Conservation (phyloP, 805 yeast species). For the Nakazawaea ernobii region DNA sequence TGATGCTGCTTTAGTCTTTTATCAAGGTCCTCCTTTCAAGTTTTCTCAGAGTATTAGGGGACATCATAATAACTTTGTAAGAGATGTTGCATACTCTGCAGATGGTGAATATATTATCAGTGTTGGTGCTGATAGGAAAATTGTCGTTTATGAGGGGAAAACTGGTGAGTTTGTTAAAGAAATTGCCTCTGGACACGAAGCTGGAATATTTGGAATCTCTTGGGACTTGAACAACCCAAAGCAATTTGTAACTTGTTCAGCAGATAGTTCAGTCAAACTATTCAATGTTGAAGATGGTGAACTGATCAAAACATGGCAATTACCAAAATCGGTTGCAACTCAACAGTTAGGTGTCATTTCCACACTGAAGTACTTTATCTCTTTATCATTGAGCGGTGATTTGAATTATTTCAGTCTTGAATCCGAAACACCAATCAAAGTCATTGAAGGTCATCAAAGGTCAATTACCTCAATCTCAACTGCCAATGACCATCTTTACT, state of each 20-base stretch:
- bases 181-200: slow-evolving; percentile 53
- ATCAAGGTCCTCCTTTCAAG: slow-evolving; percentile 91
- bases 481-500: slow-evolving; percentile 26
- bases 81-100: slow-evolving; percentile 79
- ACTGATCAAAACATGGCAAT: slow-evolving; percentile 43
- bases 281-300: slow-evolving; percentile 49
- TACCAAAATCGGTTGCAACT: slow-evolving; percentile 42
- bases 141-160: slow-evolving; percentile 80
- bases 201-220: slow-evolving; percentile 74
- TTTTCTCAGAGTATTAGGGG: slow-evolving; percentile 69
- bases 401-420: slow-evolving; percentile 51
- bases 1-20: slow-evolving; percentile 79
- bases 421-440: slow-evolving; percentile 28
- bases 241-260: slow-evolving; percentile 72
- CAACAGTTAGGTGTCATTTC: slow-evolving; percentile 81
- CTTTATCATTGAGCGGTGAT: slow-evolving; percentile 69
- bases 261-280: slow-evolving; percentile 69
- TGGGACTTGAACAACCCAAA: slow-evolving; percentile 54
- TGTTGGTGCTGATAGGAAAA: slow-evolving; percentile 79
- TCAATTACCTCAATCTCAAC: slow-evolving; percentile 54
- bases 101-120: slow-evolving; percentile 70
- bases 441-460: slow-evolving; percentile 75
- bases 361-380: slow-evolving; percentile 51
- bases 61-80: slow-evolving; percentile 69
- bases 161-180: slow-evolving; percentile 67